Base-by-base conservation (phyloP, 768 basidiomycete genomes). In the Pisolithus sp. region DNA sequence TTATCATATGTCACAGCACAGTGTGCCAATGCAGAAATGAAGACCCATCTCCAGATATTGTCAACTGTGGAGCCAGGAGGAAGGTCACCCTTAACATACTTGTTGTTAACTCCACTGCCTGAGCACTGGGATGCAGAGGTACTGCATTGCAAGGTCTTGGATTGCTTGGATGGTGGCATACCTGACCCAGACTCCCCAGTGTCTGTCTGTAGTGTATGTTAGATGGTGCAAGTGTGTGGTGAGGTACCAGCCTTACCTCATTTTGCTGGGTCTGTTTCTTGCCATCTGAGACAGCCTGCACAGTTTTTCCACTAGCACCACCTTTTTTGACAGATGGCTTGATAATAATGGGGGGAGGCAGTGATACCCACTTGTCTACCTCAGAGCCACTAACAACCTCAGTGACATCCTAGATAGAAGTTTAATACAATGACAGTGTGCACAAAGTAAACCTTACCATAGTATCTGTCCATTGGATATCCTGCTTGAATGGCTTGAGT, bases 81-180 rank as follows among this genome's bases (percentile, higher is more conserved):
- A 24, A 54, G 53, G 45, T 54, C 30, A 7, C n/a, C 9, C 7
- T 54, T 54, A 39, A 54, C 47, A 21, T 43, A 54, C 24, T 54
- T 54, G 1, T 50, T 54, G 49, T 53, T n/a, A 12, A 34, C 48
- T 13, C 47, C 36, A 39, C 49, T 54, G 21, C 49, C 45, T 3
- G 39, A 49, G 39, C 17, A 7, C 39, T 49, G 49, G 12, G 46
- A 21, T 21, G n/a, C 20, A 31, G 49, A 49, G 5, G 39, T 41
- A 21, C 39, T 41, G 41, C 21, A 12, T 43, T 18, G 41, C 20
- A 5, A 26, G 4, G 20, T 38, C 39, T 49, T 49, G 15, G 24
- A 8, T 18, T 26, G 20, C 26, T 49, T 49, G 8, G 49, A 41
- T 28, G 49, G 39, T 17, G 23, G 49, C 12, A n/a, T 9, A 18